Base-by-base conservation (phyloP, 1,284 basidiomycete species). In the Wolfiporia cocos region DNA sequence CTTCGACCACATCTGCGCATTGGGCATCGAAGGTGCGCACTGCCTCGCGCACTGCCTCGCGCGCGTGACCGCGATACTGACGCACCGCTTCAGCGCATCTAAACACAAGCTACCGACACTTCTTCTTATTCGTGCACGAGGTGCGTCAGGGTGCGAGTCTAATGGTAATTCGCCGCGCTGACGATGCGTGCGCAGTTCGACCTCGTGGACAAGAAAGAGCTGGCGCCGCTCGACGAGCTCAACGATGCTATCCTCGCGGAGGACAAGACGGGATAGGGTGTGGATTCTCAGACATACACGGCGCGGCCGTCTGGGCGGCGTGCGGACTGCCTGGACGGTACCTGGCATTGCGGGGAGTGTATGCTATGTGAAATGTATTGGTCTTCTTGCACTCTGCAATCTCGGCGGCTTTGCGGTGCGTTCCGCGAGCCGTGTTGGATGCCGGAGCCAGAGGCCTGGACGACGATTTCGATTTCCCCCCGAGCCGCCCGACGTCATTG, bases 31-130 rank as follows among this genome's bases (percentile, higher is more conserved):
- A 78, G 93, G 93, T 95, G 51, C 39, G 71, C 32, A 3, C 6
- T 9, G 17, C 12, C n/a, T n/a, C n/a, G n/a, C n/a, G n/a, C n/a
- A n/a, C n/a, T n/a, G n/a, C n/a, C n/a, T n/a, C n/a, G n/a, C n/a
- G n/a, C n/a, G n/a, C n/a, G n/a, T n/a, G n/a, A n/a, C n/a, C n/a
- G n/a, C n/a, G n/a, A n/a, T n/a, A n/a, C n/a, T n/a, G n/a, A n/a
- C n/a, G n/a, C n/a, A n/a, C n/a, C n/a, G n/a, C n/a, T 23, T 19
- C 55, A 96, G 95, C 95, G 1, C 96, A 99, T 64, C 75, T 99
- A 53, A 99, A 99, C 66, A 99, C 96, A 3, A 97, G 93, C 60
- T 99, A 99, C 65, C 81, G 92, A 22, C 96, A 99, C 68, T 99
- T 99, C 71, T 88, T 97, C 69, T 73, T 99, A 36, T 98, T 99